Evolutionary conservation across 208 protist genomes (phyloP), one percentile per base, ranked within the genome.

Genomic region (Acanthamoeba royreba): DNA sequence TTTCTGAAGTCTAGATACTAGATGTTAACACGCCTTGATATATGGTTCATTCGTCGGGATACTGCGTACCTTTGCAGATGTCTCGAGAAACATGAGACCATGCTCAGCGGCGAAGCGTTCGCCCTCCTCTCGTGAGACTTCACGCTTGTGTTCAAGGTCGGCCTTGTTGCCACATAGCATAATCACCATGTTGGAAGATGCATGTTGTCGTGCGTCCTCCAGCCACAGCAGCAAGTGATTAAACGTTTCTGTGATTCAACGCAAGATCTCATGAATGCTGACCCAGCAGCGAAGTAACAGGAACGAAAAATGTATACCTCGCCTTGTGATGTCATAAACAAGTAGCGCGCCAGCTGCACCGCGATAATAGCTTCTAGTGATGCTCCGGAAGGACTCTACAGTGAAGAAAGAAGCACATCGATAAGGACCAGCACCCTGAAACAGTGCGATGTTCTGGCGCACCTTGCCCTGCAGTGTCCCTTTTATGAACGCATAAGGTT

Each of bases 151-250:
- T 40, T 99, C 98, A 2, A 99, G 94, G 93, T 99, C 99, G 90
- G 98, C 98, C 95, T 99, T 99, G 97, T 99, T 99, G 53, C 99
- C 99, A 88, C 99, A 99, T 1, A 99, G 97, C 98, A 99, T 99
- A 92, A 99, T 99, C 13, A 99, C 98, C 94, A 99, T 99, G 74
- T 99, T 98, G 9, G 96, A 97, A 94, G 98, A 98, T 2, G 98
- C 97, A 94, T 99, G 98, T 61, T 98, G 95, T 58, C 97, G 97
- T 13, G 99, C 63, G 95, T 99, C 99, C 89, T 99, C 98, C 15
- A 99, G 96, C 99, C 99, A 99, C 72, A 97, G 98, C 93, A 98
- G 97, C 17, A 99, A 96, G 95, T 99, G 99, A 92, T 98, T 97
- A 94, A 99, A 99, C 31, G 98, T 99, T 53, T 99, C 98, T 88